Percentiles rank a stretch among this genome's conserved stretches.
Evolutionary conservation across 257 asterid species (phyloP).

Genomic region (Ocimum tenuiflorum): DNA sequence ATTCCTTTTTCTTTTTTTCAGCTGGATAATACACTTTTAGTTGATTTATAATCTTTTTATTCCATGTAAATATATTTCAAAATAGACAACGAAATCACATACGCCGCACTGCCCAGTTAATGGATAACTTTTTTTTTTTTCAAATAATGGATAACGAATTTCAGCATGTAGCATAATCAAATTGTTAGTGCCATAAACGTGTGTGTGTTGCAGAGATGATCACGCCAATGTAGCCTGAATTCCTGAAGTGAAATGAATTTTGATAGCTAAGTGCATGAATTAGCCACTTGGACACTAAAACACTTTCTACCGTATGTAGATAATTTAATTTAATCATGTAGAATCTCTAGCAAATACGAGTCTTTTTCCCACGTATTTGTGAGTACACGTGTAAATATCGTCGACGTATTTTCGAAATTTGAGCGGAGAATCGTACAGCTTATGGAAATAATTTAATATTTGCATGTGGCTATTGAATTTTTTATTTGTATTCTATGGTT

Average conservation of each 20-base stretch:
- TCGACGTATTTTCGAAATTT: background rate
- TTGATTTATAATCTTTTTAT: no score
- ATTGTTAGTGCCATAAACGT: background rate
- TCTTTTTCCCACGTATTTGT: background rate
- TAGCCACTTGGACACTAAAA: no score
- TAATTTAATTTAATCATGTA: background rate
- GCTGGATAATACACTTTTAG: no score
- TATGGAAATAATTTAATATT: background rate
- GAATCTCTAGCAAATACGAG: background rate
- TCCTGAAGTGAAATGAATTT: background rate
- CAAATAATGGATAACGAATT: background rate
- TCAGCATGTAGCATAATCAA: background rate
- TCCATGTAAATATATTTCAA: no score
- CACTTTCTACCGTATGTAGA: no score
- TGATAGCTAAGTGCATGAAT: background rate
- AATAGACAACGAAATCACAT: no score
- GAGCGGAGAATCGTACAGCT: background rate
- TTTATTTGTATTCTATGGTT: background rate
- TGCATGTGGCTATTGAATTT: slow-evolving; percentile 7
- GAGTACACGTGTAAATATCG: background rate
- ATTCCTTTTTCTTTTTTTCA: no score
- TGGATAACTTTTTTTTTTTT: no score
- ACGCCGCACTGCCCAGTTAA: no score
- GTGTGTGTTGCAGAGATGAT: no score
- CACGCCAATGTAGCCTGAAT: no score